These are phyloP conservation scores for Populus alba DNA, from an alignment of 345 rosid genomes.

Conservation along the genomic window DNA sequence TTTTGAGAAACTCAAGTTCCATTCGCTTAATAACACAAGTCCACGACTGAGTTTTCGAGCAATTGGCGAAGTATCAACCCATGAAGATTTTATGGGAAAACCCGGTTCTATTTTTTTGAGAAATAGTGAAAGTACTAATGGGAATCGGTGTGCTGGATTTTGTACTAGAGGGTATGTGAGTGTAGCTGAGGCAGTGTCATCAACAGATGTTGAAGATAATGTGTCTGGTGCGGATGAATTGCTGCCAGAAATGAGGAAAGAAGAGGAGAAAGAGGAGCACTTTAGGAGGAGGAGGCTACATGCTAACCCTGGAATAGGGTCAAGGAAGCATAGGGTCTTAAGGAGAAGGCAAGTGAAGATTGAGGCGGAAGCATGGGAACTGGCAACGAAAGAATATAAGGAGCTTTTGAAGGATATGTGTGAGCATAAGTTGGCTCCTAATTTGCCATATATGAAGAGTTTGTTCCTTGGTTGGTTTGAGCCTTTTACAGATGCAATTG, in stretches of 20 bases:
- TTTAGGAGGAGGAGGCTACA: conserved; percentile 17
- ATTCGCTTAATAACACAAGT: conserved; percentile 17
- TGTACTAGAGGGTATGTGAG: conserved; percentile 54
- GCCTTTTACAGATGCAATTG: conserved; percentile 70
- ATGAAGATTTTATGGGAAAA: conserved; percentile 34
- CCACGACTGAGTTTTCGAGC: conserved; percentile 26
- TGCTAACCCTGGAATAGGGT: conserved; percentile 39
- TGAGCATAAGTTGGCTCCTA: conserved; percentile 86
- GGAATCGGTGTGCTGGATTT: conserved; percentile 33
- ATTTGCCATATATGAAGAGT: conserved; percentile 82
- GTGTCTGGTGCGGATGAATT: conserved; percentile 53
- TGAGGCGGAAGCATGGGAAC: conserved; percentile 94
- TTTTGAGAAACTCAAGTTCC: conserved; percentile 15
- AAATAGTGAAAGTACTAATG: conserved; percentile 16
- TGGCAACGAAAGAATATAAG: conserved; percentile 74
- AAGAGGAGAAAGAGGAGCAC: conserved; percentile 38
- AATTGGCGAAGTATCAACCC: conserved; percentile 30
- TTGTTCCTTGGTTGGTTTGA: conserved; percentile 98
- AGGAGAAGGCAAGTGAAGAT: conserved; percentile 80
- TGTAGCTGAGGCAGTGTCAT: conserved; percentile 77
- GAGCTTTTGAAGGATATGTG: conserved; percentile 90
- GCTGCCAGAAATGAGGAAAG: conserved; percentile 62
- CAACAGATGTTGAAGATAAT: conserved; percentile 79
- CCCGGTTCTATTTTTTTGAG: conserved; percentile 29
- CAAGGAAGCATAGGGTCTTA: conserved; percentile 38